Base-by-base conservation (phyloP, 1,284 basidiomycete genomes). In the Kalmanozyma brasiliensis region DNA sequence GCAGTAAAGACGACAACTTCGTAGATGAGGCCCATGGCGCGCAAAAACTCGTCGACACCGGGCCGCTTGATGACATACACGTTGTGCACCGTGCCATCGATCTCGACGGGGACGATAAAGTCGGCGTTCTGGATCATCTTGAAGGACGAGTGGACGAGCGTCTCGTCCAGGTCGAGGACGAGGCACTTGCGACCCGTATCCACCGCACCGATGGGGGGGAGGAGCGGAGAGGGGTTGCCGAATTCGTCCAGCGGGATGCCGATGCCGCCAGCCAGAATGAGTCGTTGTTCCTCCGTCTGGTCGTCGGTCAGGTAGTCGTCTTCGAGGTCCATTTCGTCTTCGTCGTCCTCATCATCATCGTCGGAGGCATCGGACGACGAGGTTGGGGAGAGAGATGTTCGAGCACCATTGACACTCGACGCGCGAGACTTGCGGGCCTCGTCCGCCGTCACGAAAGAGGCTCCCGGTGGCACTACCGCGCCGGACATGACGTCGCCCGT, bases 51-150 rank as follows among this genome's bases (percentile, higher is more conserved):
- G 84, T 99, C 95, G 23, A 99, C 96, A 8, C 95, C 95, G 2
- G 95, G 95, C 43, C 95, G 89, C 84, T 99, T 99, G 84, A 99
- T 93, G 37, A 98, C 96, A 84, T 98, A 98, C 63, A 98, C 93
- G 78, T 98, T 98, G 83, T 99, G 95, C 86, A 91, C 92, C 76
- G 95, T 90, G 67, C 92, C 94, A 82, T 99, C 96, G 71, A 99
- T 99, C 84, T 98, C 96, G 43, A 98, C 95, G 1, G 96, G 96
- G 0, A 98, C 95, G 65, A 98, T 92, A 83, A 94, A 99, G 84
- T 98, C 96, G 33, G 95, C 93, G 75, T 49, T 51, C 38, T 65
- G 60, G 24, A 64, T 69, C 56, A 83, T 81, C 64, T 84, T 84
- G 80, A 84, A 84, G 35, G 67, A 74, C 14, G 71, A 76, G 84